These are phyloP conservation scores for Mycothermus thermophilus DNA, from an alignment of 495 filamentous ascomycete species.

Conservation along the genomic window DNA sequence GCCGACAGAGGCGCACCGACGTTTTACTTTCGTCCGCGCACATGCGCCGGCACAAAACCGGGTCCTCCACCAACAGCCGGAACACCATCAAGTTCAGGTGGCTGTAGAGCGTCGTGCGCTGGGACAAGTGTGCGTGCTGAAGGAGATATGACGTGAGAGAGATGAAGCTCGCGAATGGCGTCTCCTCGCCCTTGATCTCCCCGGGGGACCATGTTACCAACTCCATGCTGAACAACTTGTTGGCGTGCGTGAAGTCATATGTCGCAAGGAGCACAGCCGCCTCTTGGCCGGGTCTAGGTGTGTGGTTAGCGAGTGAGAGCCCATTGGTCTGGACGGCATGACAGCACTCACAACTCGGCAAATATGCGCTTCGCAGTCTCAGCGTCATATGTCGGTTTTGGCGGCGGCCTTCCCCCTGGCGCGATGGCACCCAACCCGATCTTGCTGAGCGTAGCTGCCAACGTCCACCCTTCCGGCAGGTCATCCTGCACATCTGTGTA, in stretches of 20 bases:
- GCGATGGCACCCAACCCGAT: constrained; percentile 71
- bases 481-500: constrained; percentile 91
- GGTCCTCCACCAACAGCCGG: constrained; percentile 80
- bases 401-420: constrained; percentile 48
- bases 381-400: constrained; percentile 40
- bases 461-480: constrained; percentile 76
- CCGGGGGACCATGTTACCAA: constrained; percentile 52
- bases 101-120: constrained; percentile 62
- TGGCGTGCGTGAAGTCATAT: constrained; percentile 88
- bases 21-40: constrained; percentile 68
- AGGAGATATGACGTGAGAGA: constrained; percentile 86
- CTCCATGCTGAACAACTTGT: constrained; percentile 88
- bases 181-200: constrained; percentile 44
- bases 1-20: constrained; percentile 72
- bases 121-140: constrained; percentile 80
- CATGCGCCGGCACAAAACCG: constrained; percentile 66
- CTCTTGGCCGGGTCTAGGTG: constrained; percentile 63
- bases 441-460: constrained; percentile 66
- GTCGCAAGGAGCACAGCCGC: constrained; percentile 67
- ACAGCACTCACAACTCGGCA: constrained; percentile 34
- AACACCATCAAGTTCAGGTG: constrained; percentile 71
- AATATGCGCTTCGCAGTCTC: constrained; percentile 75
- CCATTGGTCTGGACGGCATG: too few relatives aligned
- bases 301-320: too few relatives aligned
- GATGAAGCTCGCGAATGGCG: constrained; percentile 68